Conservation (phyloP, 805 yeast genomes). For the Metschnikowia baotianmanensis region DNA sequence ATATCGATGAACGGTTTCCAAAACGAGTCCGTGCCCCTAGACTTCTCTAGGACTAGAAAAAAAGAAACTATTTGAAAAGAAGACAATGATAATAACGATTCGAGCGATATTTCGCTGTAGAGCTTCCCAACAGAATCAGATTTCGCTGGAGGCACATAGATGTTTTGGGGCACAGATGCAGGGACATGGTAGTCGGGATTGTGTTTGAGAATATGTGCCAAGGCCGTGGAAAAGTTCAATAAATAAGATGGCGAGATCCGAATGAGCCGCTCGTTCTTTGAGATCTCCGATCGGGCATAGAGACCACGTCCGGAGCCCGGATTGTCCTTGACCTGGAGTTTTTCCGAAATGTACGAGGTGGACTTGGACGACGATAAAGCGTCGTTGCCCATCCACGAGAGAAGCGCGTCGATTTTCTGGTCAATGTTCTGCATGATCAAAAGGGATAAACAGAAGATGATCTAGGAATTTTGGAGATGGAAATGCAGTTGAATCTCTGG, state of each 20-base stretch:
- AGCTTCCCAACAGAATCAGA: slow-evolving; percentile 28
- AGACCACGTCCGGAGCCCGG: slow-evolving; percentile 62
- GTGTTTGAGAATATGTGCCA: slow-evolving; percentile 42
- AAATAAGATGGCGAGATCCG: slow-evolving; percentile 57
- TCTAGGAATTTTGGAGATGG: background rate
- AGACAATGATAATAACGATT: slow-evolving; percentile 41
- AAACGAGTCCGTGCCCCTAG: slow-evolving; percentile 41
- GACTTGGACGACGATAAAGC: slow-evolving; percentile 2
- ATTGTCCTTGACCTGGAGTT: slow-evolving; percentile 41
- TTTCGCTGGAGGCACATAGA: slow-evolving; percentile 25
- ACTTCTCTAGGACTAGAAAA: slow-evolving; percentile 46
- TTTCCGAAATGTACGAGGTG: slow-evolving; percentile 31
- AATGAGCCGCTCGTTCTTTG: slow-evolving; percentile 44
- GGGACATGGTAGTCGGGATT: slow-evolving; percentile 33
- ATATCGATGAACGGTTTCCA: slow-evolving; percentile 71
- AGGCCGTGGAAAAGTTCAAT: slow-evolving; percentile 54
- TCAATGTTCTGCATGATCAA: slow-evolving; percentile 14
- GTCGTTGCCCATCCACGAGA: slow-evolving; percentile 26
- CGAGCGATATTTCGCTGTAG: slow-evolving; percentile 29
- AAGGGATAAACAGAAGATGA: no score
- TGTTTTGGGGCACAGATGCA: slow-evolving; percentile 19
- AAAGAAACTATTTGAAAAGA: slow-evolving; percentile 61
- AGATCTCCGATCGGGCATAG: slow-evolving; percentile 39
- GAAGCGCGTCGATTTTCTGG: slow-evolving; percentile 17
- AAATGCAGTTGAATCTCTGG: slow-evolving; percentile 19